Evolutionary conservation across 1,284 basidiomycete species (phyloP).

Genomic region (Somion occarium): DNA sequence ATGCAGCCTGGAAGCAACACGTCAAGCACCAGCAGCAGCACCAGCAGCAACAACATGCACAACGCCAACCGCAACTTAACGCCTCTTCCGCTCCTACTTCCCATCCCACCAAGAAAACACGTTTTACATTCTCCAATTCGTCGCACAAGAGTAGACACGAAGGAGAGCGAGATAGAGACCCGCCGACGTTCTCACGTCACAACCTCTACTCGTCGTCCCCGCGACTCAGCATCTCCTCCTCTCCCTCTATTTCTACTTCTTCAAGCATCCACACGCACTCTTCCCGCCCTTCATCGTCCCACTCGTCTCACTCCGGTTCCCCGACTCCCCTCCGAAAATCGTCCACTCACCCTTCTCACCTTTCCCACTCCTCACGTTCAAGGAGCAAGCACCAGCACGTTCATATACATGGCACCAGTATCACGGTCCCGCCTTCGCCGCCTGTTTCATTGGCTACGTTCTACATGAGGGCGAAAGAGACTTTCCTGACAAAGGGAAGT

Average conservation of each 20-base stretch:
- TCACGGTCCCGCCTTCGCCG: conserved; percentile 9
- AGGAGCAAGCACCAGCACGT: background rate
- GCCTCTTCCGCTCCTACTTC: conserved; percentile 1
- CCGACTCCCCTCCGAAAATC: background rate
- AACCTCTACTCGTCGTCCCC: background rate
- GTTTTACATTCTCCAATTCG: background rate
- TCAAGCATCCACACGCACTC: background rate
- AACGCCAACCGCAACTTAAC: conserved; percentile 3
- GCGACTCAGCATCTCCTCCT: background rate
- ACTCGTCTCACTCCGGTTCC: background rate
- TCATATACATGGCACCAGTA: too few relatives aligned
- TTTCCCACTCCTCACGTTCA: background rate
- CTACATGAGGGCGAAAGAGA: conserved; percentile 71
- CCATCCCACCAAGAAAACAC: background rate
- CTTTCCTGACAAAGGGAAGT: conserved; percentile 66
- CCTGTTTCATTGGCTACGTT: conserved; percentile 56
- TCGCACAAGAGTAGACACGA: background rate
- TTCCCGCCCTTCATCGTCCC: background rate
- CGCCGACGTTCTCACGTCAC: background rate
- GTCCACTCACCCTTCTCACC: background rate
- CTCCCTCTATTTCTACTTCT: background rate
- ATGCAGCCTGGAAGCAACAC: conserved; percentile 53
- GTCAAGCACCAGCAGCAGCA: conserved; percentile 24
- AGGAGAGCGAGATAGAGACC: background rate
- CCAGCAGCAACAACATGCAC: too few relatives aligned